Evolutionary conservation across 768 basidiomycete genomes (phyloP), one percentile per base, ranked within the genome.

Genomic region (Leccinum disarticulatum): DNA sequence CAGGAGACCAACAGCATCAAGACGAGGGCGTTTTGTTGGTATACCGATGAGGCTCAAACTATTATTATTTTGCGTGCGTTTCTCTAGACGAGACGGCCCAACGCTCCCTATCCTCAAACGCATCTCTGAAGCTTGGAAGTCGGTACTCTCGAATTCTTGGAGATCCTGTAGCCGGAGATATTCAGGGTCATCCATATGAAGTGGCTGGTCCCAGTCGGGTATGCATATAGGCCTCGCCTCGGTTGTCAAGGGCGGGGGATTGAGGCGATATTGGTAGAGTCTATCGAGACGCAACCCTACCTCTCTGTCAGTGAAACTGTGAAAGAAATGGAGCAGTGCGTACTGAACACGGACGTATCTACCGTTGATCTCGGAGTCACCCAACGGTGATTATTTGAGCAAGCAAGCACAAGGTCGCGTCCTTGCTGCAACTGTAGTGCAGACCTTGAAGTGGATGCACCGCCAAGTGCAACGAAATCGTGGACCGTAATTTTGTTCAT

Each of bases 131-230:
- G 49, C 48, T 41, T 52, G 54, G 43, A 79, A 67, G 57, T 78
- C 68, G 19, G 77, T 76, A 27, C 66, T 73, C 47, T 71, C 52
- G 55, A 83, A 85, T 15, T 81, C 80, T 49, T 79, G 77, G 58
- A 85, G 70, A 19, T 77, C 76, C 22, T 67, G 60, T 15, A 81
- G 52, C 31, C 60, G 61, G 53, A 76, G 77, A 31, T 76, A 31
- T 49, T 82, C 81, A 14, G 72, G 60, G n/a, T 72, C 73, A 25
- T 70, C 67, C 13, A 61, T 58, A 22, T 69, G 51, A 7, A 68
- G 62, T 8, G 62, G 64, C 22, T 67, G 66, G 10, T 76, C 79
- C 83, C 83, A 84, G 51, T 78, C 77, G 36, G 71, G 55, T 35
- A 68, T 57, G 62, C 41, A 52, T 30, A 48, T 54, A 33, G 58